Base-by-base conservation (phyloP, 23 red algal genomes). In the Agarophyton chilense region DNA sequence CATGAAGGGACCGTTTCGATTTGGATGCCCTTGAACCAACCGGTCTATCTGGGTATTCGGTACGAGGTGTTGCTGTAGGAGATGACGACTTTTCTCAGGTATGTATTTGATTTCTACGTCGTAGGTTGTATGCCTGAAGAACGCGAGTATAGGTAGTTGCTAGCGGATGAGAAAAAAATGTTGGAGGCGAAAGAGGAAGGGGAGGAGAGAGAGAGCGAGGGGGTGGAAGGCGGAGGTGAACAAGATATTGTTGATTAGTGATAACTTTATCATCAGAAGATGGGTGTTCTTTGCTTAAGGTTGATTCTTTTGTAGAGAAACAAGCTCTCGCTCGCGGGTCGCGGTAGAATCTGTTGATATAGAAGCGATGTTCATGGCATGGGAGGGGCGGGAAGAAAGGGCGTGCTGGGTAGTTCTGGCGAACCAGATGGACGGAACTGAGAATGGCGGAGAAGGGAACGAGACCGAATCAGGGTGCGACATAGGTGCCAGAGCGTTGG, bases 331-430 rank as follows among this genome's bases (percentile, higher is more conserved):
- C n/a, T n/a, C n/a, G n/a, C n/a, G n/a, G n/a, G n/a, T n/a, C n/a
- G n/a, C n/a, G n/a, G n/a, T n/a, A n/a, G n/a, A n/a, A n/a, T n/a
- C n/a, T n/a, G n/a, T n/a, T n/a, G n/a, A n/a, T n/a, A n/a, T n/a
- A n/a, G n/a, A n/a, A n/a, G n/a, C n/a, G n/a, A n/a, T n/a, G n/a
- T n/a, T n/a, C n/a, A n/a, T n/a, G n/a, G n/a, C n/a, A n/a, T n/a
- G n/a, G n/a, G 12, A 38, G 22, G 16, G 71, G 71, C 11, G 41
- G 71, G 39, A 76, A 47, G 22, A 76, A 76, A 2, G 39, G 41
- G 16, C 47, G 71, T 10, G 71, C 71, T 11, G 71, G 71, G 33
- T 51, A 76, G 71, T 76, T 76, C 39, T 76, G 43, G 2, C 71
- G 41, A 17, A 76, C 22, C 1, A 76, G 24, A 25, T 76, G 71